A percentile compares a stretch with the other conserved stretches of the same genome.
These are phyloP conservation scores for Cordyceps farinosa DNA, from an alignment of 2,329 filamentous ascomycete species.

Conservation along the genomic window DNA sequence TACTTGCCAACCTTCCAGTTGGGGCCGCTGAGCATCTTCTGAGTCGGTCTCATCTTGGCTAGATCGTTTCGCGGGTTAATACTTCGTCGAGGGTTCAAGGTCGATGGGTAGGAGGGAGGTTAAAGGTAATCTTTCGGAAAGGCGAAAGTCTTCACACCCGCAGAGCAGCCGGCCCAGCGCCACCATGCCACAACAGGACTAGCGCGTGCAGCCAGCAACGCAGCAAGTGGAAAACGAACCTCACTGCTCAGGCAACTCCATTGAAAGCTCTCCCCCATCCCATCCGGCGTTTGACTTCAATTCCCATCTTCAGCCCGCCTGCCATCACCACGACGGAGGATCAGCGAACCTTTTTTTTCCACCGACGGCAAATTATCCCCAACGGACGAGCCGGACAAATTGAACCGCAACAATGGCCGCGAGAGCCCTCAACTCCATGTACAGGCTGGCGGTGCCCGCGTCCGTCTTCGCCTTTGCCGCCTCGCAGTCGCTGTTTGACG, in stretches of 20 bases:
- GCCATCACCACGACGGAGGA: background rate
- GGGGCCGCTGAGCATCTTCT: constrained; percentile 33
- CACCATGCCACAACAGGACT: constrained; percentile 16
- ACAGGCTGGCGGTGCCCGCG: constrained; percentile 68
- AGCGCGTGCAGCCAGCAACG: background rate
- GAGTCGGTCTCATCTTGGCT: constrained; percentile 41
- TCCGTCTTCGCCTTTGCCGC: constrained; percentile 64
- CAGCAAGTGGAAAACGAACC: constrained; percentile 7
- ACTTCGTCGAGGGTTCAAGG: background rate
- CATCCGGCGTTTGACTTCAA: constrained; percentile 1
- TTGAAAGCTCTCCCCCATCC: constrained; percentile 13
- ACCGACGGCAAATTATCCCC: background rate
- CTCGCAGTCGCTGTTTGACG: constrained; percentile 89
- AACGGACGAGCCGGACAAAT: background rate
- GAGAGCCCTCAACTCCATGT: constrained; percentile 58
- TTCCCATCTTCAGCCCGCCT: constrained; percentile 8
- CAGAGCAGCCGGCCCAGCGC: constrained; percentile 16
- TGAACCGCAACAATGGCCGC: constrained; percentile 45
- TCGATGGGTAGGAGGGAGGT: constrained; percentile 16
- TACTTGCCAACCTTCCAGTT: constrained; percentile 35
- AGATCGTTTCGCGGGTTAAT: constrained; percentile 7
- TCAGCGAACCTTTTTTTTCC: background rate
- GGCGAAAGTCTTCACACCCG: constrained; percentile 24
- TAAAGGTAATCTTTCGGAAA: constrained; percentile 21
- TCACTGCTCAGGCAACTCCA: constrained; percentile 17